These are phyloP conservation scores for Trichoderma oligosporum DNA, from an alignment of 2,329 filamentous ascomycete species.

Conservation along the genomic window DNA sequence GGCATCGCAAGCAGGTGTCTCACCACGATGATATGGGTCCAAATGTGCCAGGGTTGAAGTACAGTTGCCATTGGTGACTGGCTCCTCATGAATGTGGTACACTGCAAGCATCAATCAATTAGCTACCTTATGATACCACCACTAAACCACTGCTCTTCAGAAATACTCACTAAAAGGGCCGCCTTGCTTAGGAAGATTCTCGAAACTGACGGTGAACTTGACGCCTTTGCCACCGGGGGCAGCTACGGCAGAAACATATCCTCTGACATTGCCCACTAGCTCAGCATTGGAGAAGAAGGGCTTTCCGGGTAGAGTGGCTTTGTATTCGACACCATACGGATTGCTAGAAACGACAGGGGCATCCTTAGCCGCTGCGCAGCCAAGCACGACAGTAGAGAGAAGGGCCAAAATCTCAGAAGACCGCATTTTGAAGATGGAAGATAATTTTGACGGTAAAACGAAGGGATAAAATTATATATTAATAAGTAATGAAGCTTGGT, in stretches of 20 bases:
- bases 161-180: constrained; percentile 56
- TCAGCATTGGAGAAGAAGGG: constrained; percentile 48
- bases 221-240: constrained; percentile 52
- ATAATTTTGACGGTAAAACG: not conserved
- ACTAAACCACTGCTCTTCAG: not conserved
- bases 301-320: constrained; percentile 52
- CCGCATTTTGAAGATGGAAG: constrained; percentile 7
- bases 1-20: constrained; percentile 58
- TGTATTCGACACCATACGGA: constrained; percentile 50
- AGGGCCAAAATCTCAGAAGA: constrained; percentile 23
- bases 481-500: not conserved
- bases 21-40: constrained; percentile 65
- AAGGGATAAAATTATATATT: not conserved
- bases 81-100: constrained; percentile 68
- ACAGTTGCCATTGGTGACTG: constrained; percentile 67
- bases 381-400: constrained; percentile 30
- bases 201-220: constrained; percentile 52
- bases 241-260: constrained; percentile 46
- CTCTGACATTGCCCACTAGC: constrained; percentile 52
- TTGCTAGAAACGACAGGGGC: constrained; percentile 54
- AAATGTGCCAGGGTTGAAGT: constrained; percentile 63
- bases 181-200: constrained; percentile 53
- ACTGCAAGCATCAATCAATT: constrained; percentile 38
- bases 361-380: constrained; percentile 36
- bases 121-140: not conserved